Percentiles rank a stretch among this genome's conserved stretches.
Evolutionary conservation across 2,329 filamentous ascomycete species (phyloP).

Genomic region (Fusarium nematophilum): DNA sequence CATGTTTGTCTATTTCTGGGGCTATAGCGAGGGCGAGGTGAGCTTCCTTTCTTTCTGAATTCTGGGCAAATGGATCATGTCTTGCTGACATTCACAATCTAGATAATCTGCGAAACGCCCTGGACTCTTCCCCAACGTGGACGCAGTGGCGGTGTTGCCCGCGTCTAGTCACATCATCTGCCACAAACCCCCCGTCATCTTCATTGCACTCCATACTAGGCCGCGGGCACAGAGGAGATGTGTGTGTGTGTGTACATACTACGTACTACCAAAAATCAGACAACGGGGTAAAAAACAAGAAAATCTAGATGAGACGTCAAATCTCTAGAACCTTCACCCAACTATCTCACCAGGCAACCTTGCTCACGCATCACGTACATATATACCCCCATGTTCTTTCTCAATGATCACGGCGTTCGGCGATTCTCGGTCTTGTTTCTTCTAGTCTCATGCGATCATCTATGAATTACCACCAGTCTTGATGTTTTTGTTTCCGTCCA

Average conservation of each 20-base stretch:
- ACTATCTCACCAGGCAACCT: constrained; percentile 5
- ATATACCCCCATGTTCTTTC: constrained; percentile 21
- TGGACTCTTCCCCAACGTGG: constrained; percentile 75
- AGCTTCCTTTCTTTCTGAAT: constrained; percentile 44
- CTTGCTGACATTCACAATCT: constrained; percentile 18
- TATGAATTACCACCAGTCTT: constrained; percentile 22
- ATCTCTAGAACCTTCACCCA: constrained; percentile 18
- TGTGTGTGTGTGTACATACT: constrained; percentile 26
- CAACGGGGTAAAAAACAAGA: constrained; percentile 1
- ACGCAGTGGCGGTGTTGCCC: constrained; percentile 41
- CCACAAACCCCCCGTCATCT: constrained; percentile 23
- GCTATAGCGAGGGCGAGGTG: constrained; percentile 96
- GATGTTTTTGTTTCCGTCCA: constrained; percentile 2
- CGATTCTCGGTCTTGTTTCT: background rate
- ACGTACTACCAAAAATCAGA: constrained; percentile 24
- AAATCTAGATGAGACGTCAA: constrained; percentile 7
- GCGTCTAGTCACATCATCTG: constrained; percentile 34
- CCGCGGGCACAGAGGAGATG: background rate
- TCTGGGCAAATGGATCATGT: background rate
- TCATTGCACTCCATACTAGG: background rate
- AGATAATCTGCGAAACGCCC: constrained; percentile 76
- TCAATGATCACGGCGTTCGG: constrained; percentile 22
- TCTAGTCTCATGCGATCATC: constrained; percentile 26
- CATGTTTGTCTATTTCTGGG: constrained; percentile 93
- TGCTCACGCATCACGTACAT: constrained; percentile 14